Evolutionary conservation across 1,284 basidiomycete genomes (phyloP).

Genomic region (Cryptococcus depauperatus): DNA sequence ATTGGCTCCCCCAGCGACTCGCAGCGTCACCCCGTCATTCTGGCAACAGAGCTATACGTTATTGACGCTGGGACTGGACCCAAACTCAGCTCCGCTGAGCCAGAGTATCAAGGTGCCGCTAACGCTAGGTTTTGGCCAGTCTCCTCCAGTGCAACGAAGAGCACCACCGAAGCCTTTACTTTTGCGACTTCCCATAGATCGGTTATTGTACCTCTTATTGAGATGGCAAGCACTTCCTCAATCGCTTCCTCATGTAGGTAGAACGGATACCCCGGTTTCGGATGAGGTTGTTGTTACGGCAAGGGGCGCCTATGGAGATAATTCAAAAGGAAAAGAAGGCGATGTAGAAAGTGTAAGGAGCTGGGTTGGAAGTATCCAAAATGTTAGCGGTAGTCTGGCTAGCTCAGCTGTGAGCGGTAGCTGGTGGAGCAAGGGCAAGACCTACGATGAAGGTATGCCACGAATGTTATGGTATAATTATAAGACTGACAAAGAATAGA

Average conservation of each 20-base stretch:
- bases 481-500: slow-evolving; percentile 18
- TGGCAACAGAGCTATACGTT: slow-evolving; percentile 41
- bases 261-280: slow-evolving; percentile 40
- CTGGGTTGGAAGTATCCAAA: slow-evolving; percentile 44
- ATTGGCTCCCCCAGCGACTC: slow-evolving; percentile 22
- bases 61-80: slow-evolving; percentile 42
- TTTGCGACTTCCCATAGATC: slow-evolving; percentile 41
- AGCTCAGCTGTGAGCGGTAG: slow-evolving; percentile 10
- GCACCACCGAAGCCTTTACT: slow-evolving; percentile 31
- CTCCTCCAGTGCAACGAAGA: slow-evolving; percentile 11
- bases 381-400: slow-evolving; percentile 30
- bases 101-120: slow-evolving; percentile 36
- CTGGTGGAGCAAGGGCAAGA: slow-evolving; percentile 35
- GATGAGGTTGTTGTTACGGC: slow-evolving; percentile 30
- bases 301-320: slow-evolving; percentile 21
- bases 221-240: slow-evolving; percentile 40
- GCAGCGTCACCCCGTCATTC: slow-evolving; percentile 13
- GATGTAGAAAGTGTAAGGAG: slow-evolving; percentile 41
- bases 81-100: slow-evolving; percentile 34
- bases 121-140: slow-evolving; percentile 37
- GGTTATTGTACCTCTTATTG: slow-evolving; percentile 40
- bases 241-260: slow-evolving; percentile 33
- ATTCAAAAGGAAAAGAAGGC: slow-evolving; percentile 22
- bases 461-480: neutral
- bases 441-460: slow-evolving; percentile 37